Base-by-base conservation (phyloP, 495 filamentous ascomycete genomes). In the Trichoderma asperelloides region DNA sequence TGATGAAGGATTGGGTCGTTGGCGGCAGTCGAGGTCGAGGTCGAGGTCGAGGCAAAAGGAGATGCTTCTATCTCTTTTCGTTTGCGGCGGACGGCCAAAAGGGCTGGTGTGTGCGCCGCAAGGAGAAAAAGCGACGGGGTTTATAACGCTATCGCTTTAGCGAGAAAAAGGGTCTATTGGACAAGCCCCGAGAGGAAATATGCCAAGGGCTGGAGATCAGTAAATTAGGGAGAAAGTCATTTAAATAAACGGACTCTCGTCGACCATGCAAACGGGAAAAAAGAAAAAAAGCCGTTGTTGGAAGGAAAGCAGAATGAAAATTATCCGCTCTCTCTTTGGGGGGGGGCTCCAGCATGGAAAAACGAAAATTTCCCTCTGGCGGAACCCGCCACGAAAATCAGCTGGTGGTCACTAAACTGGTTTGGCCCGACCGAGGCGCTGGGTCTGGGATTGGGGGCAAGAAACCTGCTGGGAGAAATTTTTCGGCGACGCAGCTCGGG, bases 41-140 rank as follows among this genome's bases (percentile, higher is more conserved):
- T 15, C n/a, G 23, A 55, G 21, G 49, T 11, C 16, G 1, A 21
- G 21, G 1, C 23, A 64, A 25, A 40, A 64, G 63, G 40, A 47
- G 64, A 28, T 60, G 1, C 27, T 60, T 13, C 27, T 30, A 12
- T 60, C 55, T 60, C 27, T 60, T 30, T 60, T 60, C 55, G 55
- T 60, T 60, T 60, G 55, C 55, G 55, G 55, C 55, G 55, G 13
- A 60, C 23, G 11, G 23, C 13, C 13, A 18, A 72, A 21, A 55
- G 65, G 66, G n/a, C 64, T 41, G 74, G 70, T 71, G 70, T 70
- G 71, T 70, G 70, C 70, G 68, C 73, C 73, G 71, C 72, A 66
- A 65, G 47, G 49, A 69, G 68, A 40, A 66, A 66, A 66, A 37
- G 47, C 66, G 65, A 68, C 65, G 41, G 69, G 68, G 68, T 45